Evolutionary conservation across 2,329 filamentous ascomycete species (phyloP), one percentile per base, ranked within the genome.

Genomic region (Penicillium polonicum): DNA sequence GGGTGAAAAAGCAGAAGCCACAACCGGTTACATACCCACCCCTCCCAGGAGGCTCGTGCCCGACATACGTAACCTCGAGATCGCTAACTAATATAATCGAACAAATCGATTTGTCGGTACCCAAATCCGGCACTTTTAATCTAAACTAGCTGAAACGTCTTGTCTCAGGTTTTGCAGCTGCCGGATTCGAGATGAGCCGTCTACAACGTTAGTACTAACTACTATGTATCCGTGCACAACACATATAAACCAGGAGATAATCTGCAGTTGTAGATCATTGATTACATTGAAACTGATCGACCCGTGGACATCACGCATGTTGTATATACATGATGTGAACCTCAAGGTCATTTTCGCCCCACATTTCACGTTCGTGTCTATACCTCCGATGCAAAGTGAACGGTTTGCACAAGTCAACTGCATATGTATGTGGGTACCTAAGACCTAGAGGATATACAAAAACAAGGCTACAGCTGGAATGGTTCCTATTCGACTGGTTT

Each of bases 1-100:
- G 46, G 55, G 49, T 57, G 55, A 57, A 60, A 60, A 51, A 52
- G 33, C 60, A 60, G 60, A 63, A 65, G 57, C 61, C 61, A 65
- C 63, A 61, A 44, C 63, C 65, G 60, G 48, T 23, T 52, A 27
- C 13, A 21, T 49, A 54, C 46, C 49, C 54, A 52, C 56, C 51
- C 41, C 29, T 17, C n/a, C 33, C 8, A 48, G 44, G 48, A 38
- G 23, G 52, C 42, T 35, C 19, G 21, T 35, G 49, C 19, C 17
- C 21, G 17, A 36, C 23, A 48, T 57, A 52, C 45, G 50, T 55
- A 39, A 49, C 17, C 12, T 43, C n/a, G 21, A 46, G 27, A 21
- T 55, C 27, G 43, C 33, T 41, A 38, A 23, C 33, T 41, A 38
- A 36, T 9, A 27, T 31, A 31, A 31, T 13, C 12, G 29, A 55